Evolutionary conservation across 1,139 yeast species (phyloP).

Genomic region (Nadsonia starkeyi-henricii): DNA sequence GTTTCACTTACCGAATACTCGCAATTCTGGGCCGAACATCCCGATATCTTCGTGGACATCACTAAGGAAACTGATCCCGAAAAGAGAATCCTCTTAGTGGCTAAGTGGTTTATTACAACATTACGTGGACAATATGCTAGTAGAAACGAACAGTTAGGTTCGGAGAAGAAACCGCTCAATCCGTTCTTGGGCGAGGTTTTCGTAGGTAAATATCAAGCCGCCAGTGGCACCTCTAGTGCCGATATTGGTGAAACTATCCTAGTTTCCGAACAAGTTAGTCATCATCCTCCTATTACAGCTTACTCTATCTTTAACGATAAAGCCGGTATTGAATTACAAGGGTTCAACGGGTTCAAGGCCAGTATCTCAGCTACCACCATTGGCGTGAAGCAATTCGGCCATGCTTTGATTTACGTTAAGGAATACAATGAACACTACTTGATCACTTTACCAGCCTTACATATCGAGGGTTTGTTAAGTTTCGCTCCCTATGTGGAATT

Average conservation of each 20-base stretch:
- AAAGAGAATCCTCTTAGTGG: constrained; percentile 63
- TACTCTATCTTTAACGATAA: constrained; percentile 64
- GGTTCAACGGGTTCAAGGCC: constrained; percentile 82
- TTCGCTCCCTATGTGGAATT: constrained; percentile 78
- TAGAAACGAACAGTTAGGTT: constrained; percentile 77
- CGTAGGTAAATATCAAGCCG: constrained; percentile 62
- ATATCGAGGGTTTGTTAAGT: constrained; percentile 80
- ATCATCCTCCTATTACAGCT: constrained; percentile 93
- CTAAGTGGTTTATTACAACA: constrained; percentile 84
- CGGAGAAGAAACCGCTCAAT: constrained; percentile 90
- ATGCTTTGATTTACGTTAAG: constrained; percentile 56
- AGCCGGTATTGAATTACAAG: constrained; percentile 57
- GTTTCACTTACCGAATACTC: constrained; percentile 83
- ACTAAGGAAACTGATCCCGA: constrained; percentile 32
- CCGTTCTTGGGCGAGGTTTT: constrained; percentile 91
- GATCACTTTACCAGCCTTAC: constrained; percentile 88
- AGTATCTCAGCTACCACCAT: constrained; percentile 66
- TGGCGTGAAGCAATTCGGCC: constrained; percentile 84
- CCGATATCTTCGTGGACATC: constrained; percentile 68
- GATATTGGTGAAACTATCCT: constrained; percentile 56
- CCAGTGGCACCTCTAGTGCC: constrained; percentile 26
- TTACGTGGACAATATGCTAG: constrained; percentile 88
- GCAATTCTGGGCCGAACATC: constrained; percentile 73
- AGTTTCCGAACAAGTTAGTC: constrained; percentile 83
- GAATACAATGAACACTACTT: constrained; percentile 53